Conservation (phyloP, 2,329 filamentous ascomycete species). For the Aschersonia sp. region DNA sequence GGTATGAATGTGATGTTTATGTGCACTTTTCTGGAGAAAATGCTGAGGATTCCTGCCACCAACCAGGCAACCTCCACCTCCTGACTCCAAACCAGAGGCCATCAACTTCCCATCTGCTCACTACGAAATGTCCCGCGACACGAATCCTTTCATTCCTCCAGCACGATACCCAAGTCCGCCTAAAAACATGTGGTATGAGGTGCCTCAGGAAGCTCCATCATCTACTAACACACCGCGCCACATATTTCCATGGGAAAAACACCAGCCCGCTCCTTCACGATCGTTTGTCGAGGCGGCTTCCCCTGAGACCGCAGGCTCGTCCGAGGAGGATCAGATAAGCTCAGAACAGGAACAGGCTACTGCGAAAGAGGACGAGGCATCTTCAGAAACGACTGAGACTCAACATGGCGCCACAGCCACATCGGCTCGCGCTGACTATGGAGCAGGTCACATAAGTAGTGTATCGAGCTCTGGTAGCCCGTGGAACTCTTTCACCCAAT, state of each 20-base stretch:
- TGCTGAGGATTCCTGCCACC: constrained; percentile 5
- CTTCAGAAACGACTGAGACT: not conserved
- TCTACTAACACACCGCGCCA: constrained; percentile 41
- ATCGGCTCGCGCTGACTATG: not conserved
- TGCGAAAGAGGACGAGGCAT: not conserved
- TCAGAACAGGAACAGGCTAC: not conserved
- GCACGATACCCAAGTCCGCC: constrained; percentile 68
- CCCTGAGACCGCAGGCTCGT: constrained; percentile 11
- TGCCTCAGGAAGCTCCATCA: constrained; percentile 50
- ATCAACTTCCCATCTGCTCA: constrained; percentile 63
- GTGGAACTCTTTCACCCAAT: constrained; percentile 60
- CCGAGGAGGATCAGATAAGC: constrained; percentile 6
- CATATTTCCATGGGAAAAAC: constrained; percentile 84
- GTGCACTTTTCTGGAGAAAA: not conserved
- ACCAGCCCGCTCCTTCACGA: constrained; percentile 46
- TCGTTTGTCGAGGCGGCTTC: constrained; percentile 31
- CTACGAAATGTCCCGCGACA: constrained; percentile 74
- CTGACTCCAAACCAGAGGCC: constrained; percentile 67
- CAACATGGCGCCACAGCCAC: not conserved
- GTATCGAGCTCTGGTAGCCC: constrained; percentile 25
- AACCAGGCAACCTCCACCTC: constrained; percentile 44
- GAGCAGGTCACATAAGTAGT: not conserved
- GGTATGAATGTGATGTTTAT: constrained; percentile 18
- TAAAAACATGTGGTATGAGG: constrained; percentile 75
- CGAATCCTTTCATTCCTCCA: constrained; percentile 62